Evolutionary conservation across 2,329 filamentous ascomycete species (phyloP), one percentile per base, ranked within the genome.

Genomic region (Daldinia sp.): DNA sequence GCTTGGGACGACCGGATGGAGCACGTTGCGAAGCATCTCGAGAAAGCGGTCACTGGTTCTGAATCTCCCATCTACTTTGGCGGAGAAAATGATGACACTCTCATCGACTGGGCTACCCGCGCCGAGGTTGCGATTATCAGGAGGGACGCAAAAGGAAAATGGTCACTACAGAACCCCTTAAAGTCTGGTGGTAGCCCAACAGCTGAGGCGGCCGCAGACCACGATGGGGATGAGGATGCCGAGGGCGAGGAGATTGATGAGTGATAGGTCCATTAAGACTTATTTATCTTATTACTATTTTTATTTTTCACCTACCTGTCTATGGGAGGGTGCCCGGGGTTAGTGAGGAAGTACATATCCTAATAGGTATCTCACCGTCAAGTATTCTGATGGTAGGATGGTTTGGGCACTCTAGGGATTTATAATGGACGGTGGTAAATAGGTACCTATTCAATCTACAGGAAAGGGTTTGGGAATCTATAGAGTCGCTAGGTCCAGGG

Each of bases 1-100:
- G 87, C 87, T 9, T 97, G 93, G 93, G 90, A 95, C 61, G 84
- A 89, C 59, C 83, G 91, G 21, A 92, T 96, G 87, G 94, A 97
- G 76, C 94, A 97, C 77, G 86, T 96, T 2, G 92, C 91, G 0
- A 83, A 86, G 61, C 94, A 97, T 75, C 82, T 94, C 45, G 92
- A 95, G 76, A 80, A 78, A 27, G 79, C 77, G 0, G 79, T 77
- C 3, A 62, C 71, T 3, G 75, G 75, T 8, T 64, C 65, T 13
- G 76, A 78, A 61, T 61, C 57, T 3, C 57, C 61, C 0, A 56
- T 75, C 37, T 58, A 61, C 7, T 74, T 75, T 41, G 73, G 73
- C 11, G 72, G 73, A 9, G 65, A 68, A 5, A 45, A 68, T 29
- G 74, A 76, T 47, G 37, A 13, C 7, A 73, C 73, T 1, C 68